phyloP scores from a whole-genome alignment of 306 rosid species.

The Dryas octopetala region DNA sequence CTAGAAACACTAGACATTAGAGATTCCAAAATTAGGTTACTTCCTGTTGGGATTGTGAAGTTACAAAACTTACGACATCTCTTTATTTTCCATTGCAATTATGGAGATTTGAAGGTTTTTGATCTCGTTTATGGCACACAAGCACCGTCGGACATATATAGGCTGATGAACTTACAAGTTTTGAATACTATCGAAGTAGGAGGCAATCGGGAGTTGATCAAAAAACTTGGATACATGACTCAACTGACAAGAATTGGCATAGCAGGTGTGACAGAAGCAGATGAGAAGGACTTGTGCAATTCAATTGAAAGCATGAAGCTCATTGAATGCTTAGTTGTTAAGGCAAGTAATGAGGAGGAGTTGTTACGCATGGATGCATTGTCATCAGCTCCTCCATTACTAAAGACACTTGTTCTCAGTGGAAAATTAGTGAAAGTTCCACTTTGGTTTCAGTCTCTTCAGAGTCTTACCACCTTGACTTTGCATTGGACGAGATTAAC shows the following conservation, averaged over 20 bases:
- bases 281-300: slow-evolving; percentile 3
- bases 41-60: slow-evolving; percentile 5
- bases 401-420: neutral
- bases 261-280: neutral
- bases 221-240: slow-evolving; percentile 3
- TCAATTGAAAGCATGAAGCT: slow-evolving; percentile 1
- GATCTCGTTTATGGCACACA: neutral
- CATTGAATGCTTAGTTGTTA: neutral
- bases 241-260: slow-evolving; percentile 2
- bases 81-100: neutral
- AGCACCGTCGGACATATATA: neutral
- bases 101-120: neutral
- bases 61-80: neutral
- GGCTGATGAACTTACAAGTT: slow-evolving; percentile 8
- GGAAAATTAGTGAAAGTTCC: slow-evolving; percentile 20
- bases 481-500: slow-evolving; percentile 16
- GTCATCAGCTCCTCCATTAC: slow-evolving; percentile 4
- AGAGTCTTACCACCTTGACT: neutral
- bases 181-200: neutral
- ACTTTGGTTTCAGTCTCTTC: slow-evolving; percentile 10
- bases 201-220: neutral
- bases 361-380: slow-evolving; percentile 2
- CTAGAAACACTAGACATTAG: slow-evolving; percentile 23
- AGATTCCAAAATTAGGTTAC: slow-evolving; percentile 6
- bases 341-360: slow-evolving; percentile 16